Evolutionary conservation across 2,329 filamentous ascomycete species (phyloP).

Genomic region (Xylariaceae sp.): DNA sequence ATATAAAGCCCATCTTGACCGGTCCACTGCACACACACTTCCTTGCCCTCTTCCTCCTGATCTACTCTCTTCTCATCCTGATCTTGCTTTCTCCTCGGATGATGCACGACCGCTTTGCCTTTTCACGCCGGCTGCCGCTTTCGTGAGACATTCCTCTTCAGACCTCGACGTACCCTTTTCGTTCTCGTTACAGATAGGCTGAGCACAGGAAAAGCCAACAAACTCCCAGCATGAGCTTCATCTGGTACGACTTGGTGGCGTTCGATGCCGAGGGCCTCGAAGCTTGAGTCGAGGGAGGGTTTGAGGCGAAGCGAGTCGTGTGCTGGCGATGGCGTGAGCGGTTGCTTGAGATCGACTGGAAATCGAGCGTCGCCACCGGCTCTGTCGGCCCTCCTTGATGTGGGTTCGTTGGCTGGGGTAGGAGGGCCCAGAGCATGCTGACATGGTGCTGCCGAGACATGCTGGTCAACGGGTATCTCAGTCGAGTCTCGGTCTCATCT

Average conservation of each 20-base stretch:
- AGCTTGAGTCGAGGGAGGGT: slow-evolving; percentile 41
- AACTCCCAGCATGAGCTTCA: not conserved
- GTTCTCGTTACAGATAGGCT: not conserved
- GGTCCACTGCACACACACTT: not conserved
- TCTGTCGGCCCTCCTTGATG: slow-evolving; percentile 25
- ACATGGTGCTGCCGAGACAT: slow-evolving; percentile 38
- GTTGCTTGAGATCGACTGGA: slow-evolving; percentile 27
- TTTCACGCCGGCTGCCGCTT: not conserved
- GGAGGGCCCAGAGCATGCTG: slow-evolving; percentile 58
- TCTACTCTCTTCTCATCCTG: not conserved
- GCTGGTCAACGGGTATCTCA: slow-evolving; percentile 3
- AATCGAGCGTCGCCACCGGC: slow-evolving; percentile 44
- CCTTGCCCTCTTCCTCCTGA: not conserved
- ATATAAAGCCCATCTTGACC: not conserved
- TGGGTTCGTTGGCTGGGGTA: slow-evolving; percentile 34
- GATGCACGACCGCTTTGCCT: not conserved
- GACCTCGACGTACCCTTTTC: not conserved
- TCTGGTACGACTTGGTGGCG: not conserved
- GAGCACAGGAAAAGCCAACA: not conserved
- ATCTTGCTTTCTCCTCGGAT: not conserved
- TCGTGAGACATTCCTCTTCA: not conserved
- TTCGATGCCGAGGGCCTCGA: slow-evolving; percentile 14
- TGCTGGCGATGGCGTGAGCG: slow-evolving; percentile 35
- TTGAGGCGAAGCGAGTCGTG: slow-evolving; percentile 42
- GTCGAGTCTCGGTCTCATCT: not conserved